These are phyloP conservation scores for Zygoascus flipseniorum DNA, from an alignment of 805 yeast species.

Conservation along the genomic window DNA sequence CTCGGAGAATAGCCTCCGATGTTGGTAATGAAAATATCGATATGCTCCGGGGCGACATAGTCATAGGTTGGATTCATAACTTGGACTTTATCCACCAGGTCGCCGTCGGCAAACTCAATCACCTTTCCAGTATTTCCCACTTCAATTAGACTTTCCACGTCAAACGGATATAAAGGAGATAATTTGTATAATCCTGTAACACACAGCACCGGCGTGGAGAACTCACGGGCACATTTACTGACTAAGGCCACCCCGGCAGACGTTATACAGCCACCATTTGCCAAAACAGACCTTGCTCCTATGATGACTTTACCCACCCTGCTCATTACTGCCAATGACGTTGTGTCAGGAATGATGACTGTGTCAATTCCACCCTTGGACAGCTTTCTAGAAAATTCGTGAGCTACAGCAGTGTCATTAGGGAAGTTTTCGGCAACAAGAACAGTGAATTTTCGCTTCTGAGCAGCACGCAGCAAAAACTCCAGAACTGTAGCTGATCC, in stretches of 20 bases:
- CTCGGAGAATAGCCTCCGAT: constrained; percentile 96
- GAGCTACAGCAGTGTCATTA: constrained; percentile 71
- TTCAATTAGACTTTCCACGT: constrained; percentile 73
- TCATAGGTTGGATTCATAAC: constrained; percentile 85
- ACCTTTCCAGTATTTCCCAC: constrained; percentile 93
- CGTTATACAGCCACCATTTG: constrained; percentile 91
- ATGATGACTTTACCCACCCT: constrained; percentile 93
- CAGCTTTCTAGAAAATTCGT: constrained; percentile 66
- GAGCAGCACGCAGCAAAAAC: constrained; percentile 76
- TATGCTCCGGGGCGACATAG: constrained; percentile 87
- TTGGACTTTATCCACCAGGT: constrained; percentile 62
- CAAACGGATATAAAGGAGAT: constrained; percentile 88
- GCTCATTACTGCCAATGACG: constrained; percentile 92
- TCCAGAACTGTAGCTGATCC: constrained; percentile 82
- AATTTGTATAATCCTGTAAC: constrained; percentile 91
- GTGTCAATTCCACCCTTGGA: constrained; percentile 84
- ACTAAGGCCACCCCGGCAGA: constrained; percentile 87
- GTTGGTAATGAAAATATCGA: constrained; percentile 90
- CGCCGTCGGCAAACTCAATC: constrained; percentile 62
- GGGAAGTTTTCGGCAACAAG: constrained; percentile 85
- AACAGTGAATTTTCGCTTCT: constrained; percentile 86
- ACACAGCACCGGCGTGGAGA: constrained; percentile 91
- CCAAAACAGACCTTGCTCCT: constrained; percentile 87
- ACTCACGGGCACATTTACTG: constrained; percentile 92
- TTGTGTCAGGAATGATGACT: constrained; percentile 84